Percentiles rank a stretch among this genome's conserved stretches.
These are phyloP conservation scores for Solanum virginianum DNA, from an alignment of 257 asterid genomes.

Conservation along the genomic window DNA sequence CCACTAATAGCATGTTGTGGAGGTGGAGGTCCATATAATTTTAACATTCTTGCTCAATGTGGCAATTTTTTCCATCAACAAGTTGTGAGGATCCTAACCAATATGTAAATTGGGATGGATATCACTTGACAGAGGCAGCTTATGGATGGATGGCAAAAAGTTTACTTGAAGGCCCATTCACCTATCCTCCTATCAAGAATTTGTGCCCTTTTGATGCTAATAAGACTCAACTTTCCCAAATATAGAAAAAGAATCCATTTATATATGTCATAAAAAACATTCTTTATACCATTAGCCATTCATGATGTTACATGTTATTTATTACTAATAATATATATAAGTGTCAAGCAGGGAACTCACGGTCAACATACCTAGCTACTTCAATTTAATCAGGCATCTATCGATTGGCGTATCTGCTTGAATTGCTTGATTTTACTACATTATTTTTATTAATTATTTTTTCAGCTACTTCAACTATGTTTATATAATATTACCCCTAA, in stretches of 20 bases:
- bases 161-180: background rate
- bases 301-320: too few relatives aligned
- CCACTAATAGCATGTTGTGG: background rate
- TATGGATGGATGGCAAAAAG: background rate
- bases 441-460: too few relatives aligned
- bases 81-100: background rate
- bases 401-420: too few relatives aligned
- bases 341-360: too few relatives aligned
- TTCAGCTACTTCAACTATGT: too few relatives aligned
- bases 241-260: background rate
- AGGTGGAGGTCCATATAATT: background rate
- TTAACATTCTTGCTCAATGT: background rate
- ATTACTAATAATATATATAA: too few relatives aligned
- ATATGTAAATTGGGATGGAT: background rate
- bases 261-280: too few relatives aligned
- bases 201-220: background rate
- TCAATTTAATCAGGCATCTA: too few relatives aligned
- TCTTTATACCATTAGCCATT: too few relatives aligned
- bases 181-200: background rate
- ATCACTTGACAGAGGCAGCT: background rate
- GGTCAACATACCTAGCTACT: too few relatives aligned
- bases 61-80: background rate
- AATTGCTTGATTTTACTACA: too few relatives aligned
- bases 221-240: background rate
- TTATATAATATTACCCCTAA: too few relatives aligned